Evolutionary conservation across 352 stramenopile species (phyloP).

Genomic region (Pythium dissotocum): DNA sequence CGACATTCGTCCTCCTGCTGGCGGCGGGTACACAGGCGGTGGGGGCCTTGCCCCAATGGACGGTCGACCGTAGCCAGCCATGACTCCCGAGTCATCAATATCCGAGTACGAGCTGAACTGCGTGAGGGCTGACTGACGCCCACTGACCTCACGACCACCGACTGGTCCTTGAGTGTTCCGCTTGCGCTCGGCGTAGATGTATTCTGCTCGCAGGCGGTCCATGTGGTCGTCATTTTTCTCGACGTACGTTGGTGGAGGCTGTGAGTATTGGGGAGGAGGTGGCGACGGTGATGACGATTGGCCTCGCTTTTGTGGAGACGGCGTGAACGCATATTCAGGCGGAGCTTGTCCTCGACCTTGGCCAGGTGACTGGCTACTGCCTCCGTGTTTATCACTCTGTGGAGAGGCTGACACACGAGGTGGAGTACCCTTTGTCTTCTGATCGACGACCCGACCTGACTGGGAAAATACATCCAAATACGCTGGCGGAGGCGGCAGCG

Average conservation of each 20-base stretch:
- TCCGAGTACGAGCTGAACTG: constrained; percentile 63
- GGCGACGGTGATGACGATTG: constrained; percentile 7
- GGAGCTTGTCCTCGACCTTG: constrained; percentile 7
- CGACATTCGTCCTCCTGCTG: background rate
- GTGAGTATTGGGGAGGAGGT: background rate
- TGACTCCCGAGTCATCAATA: constrained; percentile 66
- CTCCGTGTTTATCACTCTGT: constrained; percentile 19
- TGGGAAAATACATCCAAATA: constrained; percentile 45
- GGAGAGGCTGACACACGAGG: constrained; percentile 18
- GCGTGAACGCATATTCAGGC: background rate
- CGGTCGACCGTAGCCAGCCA: constrained; percentile 19
- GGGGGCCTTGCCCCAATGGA: background rate
- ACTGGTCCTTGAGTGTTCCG: constrained; percentile 41
- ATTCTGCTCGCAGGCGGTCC: constrained; percentile 63
- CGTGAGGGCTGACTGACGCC: constrained; percentile 38
- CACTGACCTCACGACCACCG: constrained; percentile 26
- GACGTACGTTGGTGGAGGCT: constrained; percentile 49
- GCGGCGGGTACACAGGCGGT: background rate
- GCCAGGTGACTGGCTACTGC: constrained; percentile 25
- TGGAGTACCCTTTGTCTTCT: background rate
- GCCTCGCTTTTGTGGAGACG: background rate
- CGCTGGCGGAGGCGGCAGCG: constrained; percentile 36
- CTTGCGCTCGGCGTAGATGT: constrained; percentile 64
- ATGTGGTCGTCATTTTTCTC: constrained; percentile 9
- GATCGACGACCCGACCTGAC: constrained; percentile 26